Percentiles rank a stretch among this genome's conserved stretches.
Evolutionary conservation across 129 eudicot species (phyloP).

Genomic region (Flaveria trinervia): DNA sequence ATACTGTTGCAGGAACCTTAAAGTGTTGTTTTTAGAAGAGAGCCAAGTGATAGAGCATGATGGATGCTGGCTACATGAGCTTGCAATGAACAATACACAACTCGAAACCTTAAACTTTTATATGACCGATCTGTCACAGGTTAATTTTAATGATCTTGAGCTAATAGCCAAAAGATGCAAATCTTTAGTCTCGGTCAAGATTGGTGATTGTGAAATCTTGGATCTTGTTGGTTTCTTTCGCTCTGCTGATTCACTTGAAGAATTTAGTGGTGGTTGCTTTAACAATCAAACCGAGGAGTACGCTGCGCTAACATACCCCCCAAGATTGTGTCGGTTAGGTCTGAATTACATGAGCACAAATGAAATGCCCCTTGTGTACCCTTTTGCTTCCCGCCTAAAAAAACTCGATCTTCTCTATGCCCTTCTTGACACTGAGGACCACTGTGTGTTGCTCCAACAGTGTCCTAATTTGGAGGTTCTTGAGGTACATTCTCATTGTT

Average conservation of each 20-base stretch:
- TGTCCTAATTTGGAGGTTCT: constrained; percentile 88
- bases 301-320: constrained; percentile 45
- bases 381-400: constrained; percentile 58
- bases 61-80: constrained; percentile 77
- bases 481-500: constrained; percentile 55
- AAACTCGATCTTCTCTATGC: constrained; percentile 78
- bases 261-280: constrained; percentile 78
- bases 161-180: constrained; percentile 63
- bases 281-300: constrained; percentile 50
- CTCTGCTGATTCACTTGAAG: constrained; percentile 62
- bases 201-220: constrained; percentile 67
- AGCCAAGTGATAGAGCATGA: constrained; percentile 54
- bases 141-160: constrained; percentile 60
- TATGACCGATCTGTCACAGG: constrained; percentile 55
- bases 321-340: constrained; percentile 58
- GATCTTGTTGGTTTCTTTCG: constrained; percentile 60
- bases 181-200: constrained; percentile 57
- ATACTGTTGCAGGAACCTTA: constrained; percentile 58
- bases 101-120: constrained; percentile 75
- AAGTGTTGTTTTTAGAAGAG: constrained; percentile 68
- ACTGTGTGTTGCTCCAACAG: constrained; percentile 53
- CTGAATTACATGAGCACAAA: constrained; percentile 60
- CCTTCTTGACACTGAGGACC: constrained; percentile 71
- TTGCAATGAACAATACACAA: constrained; percentile 65
- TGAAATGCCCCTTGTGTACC: constrained; percentile 66